Conservation (phyloP, 495 filamentous ascomycete species). For the Chaetomium cochliodes region DNA sequence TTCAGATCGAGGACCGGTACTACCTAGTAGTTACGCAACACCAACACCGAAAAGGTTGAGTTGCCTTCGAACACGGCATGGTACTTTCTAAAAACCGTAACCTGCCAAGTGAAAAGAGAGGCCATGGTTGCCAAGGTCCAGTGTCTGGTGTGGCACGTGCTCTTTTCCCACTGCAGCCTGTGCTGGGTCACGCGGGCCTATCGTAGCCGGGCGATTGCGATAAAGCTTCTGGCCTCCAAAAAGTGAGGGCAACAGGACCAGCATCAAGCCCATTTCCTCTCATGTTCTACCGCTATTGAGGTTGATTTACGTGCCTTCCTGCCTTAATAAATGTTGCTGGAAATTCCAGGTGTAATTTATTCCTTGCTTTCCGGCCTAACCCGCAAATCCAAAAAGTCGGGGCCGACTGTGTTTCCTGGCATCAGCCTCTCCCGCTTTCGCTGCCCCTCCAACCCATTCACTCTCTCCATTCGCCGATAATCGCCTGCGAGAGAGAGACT, state of each 20-base stretch:
- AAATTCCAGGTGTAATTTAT: constrained; percentile 3
- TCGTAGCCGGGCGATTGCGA: constrained; percentile 32
- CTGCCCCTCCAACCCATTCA: background rate
- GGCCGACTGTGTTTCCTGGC: background rate
- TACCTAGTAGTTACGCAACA: background rate
- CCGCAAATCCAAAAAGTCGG: background rate
- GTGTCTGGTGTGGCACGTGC: constrained; percentile 33
- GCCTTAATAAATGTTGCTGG: background rate
- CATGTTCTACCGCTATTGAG: background rate
- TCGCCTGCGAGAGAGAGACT: background rate
- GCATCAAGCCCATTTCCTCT: constrained; percentile 9
- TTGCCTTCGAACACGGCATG: background rate
- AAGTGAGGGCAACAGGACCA: constrained; percentile 21
- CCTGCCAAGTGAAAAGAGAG: background rate
- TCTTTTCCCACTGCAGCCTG: constrained; percentile 25
- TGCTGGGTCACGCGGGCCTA: constrained; percentile 38
- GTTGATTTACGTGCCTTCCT: background rate
- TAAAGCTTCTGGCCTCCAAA: constrained; percentile 28
- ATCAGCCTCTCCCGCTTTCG: background rate
- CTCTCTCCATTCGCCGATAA: background rate
- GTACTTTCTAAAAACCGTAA: background rate
- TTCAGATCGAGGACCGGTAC: background rate
- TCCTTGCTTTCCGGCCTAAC: constrained; percentile 3
- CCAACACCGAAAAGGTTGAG: background rate
- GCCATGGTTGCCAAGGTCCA: background rate